Evolutionary conservation across 148 eudicot species (phyloP), one percentile per base, ranked within the genome.

Genomic region (Spergularia marina): DNA sequence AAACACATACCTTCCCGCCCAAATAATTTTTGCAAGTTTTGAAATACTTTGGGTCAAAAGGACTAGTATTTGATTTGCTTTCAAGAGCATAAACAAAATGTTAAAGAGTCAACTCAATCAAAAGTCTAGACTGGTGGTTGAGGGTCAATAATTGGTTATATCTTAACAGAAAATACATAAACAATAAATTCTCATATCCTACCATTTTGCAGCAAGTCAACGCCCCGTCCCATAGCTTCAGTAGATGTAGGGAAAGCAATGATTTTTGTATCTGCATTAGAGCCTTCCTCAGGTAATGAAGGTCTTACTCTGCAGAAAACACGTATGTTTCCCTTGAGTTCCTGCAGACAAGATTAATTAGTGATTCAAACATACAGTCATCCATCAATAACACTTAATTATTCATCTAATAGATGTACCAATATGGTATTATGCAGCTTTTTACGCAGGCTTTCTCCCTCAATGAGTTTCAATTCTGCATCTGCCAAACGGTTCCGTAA

Each of bases 261-360:
- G 70, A 85, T 85, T 77, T 92, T 95, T 20, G 86, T 51, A 68
- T 95, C 96, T 53, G 82, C 30, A 68, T 65, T 80, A 71, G 69
- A 78, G 53, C 77, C 88, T 79, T 92, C 99, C 66, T 91, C 96
- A 17, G 88, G 89, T 84, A 92, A 77, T 67, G 85, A 72, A 74
- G 99, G 99, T 44, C 99, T 83, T 34, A 95, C 98, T 83, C 99
- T 85, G 82, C 99, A 95, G 74, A 95, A 95, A 59, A 95, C 99
- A 25, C 99, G 88, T n/a, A 95, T 95, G 74, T 92, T 95, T 51
- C 99, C 99, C 85, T 95, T 95, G 73, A 95, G 81, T 84, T 95
- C 99, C 99, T 95, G 86, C 58, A 77, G 30, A 59, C 11, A 67
- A 25, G 54, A 57, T 71, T 6, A 36, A 9, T 41, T 84, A 12